phyloP scores from a whole-genome alignment of 805 yeast species.

The Saccharomycopsis amapae region DNA sequence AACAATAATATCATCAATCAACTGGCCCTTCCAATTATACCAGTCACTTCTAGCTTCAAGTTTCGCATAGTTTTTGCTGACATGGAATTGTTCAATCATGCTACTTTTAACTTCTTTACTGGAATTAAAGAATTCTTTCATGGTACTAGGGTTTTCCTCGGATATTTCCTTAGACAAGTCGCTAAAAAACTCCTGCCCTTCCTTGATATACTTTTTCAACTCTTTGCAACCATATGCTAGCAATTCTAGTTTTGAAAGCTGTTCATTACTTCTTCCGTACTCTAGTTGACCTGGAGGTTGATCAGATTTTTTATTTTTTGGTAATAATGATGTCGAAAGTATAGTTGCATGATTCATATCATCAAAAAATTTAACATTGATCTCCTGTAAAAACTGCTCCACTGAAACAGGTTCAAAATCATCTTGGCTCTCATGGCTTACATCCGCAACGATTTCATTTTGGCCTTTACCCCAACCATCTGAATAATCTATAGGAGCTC shows the following conservation, averaged over 20 bases:
- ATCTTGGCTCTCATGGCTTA: neutral
- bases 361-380: slow-evolving; percentile 39
- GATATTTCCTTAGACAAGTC: slow-evolving; percentile 36
- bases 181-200: slow-evolving; percentile 38
- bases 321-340: slow-evolving; percentile 18
- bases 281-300: slow-evolving; percentile 20
- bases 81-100: slow-evolving; percentile 40
- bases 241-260: slow-evolving; percentile 38
- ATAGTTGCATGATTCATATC: slow-evolving; percentile 28
- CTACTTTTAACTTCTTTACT: slow-evolving; percentile 31
- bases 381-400: slow-evolving; percentile 33
- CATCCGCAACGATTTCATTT: slow-evolving; percentile 7
- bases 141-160: slow-evolving; percentile 41
- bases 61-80: slow-evolving; percentile 43
- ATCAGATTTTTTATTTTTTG: slow-evolving; percentile 17
- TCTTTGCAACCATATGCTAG: slow-evolving; percentile 45
- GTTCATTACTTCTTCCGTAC: slow-evolving; percentile 26
- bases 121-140: slow-evolving; percentile 38
- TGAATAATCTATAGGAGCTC: no score
- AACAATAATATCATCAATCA: slow-evolving; percentile 34
- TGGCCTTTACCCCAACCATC: no score
- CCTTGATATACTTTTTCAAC: slow-evolving; percentile 40
- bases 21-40: slow-evolving; percentile 50
- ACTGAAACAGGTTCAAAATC: slow-evolving; percentile 32
- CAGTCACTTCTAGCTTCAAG: slow-evolving; percentile 44